Conservation (phyloP, 495 filamentous ascomycete genomes). For the Trichoderma orchidacearum region DNA sequence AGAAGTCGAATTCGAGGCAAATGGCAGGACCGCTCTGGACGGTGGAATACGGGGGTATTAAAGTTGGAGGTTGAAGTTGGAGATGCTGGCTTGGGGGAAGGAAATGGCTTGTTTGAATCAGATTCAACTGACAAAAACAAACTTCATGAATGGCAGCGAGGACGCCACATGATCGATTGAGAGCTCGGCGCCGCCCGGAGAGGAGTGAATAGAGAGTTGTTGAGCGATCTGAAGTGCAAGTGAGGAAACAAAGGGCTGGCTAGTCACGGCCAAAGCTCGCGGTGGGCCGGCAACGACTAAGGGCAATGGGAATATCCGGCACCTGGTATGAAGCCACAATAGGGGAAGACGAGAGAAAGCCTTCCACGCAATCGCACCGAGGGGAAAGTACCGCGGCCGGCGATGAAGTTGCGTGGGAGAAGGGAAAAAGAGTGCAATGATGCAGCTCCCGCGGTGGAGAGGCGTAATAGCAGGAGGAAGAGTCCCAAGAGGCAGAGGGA, state of each 20-base stretch:
- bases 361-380: neutral
- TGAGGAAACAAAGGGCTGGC: neutral
- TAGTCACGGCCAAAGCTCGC: neutral
- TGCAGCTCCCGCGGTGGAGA: neutral
- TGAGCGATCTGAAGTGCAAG: neutral
- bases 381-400: neutral
- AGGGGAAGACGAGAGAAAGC: neutral
- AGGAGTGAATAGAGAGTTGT: neutral
- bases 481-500: neutral
- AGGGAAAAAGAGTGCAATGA: neutral
- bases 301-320: neutral
- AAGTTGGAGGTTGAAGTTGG: neutral
- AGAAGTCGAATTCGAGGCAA: too few species aligned
- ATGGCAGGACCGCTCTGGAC: too few species aligned
- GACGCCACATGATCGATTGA: slow-evolving; percentile 2
- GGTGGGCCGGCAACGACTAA: neutral
- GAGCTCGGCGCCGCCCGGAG: neutral
- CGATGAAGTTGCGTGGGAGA: neutral
- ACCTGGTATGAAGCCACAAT: neutral
- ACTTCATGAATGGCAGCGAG: neutral
- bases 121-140: neutral
- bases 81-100: neutral
- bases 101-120: neutral
- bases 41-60: too few species aligned
- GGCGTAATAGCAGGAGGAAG: neutral